phyloP scores from a whole-genome alignment of 768 basidiomycete species.

The Tricholoma hemisulphureum region DNA sequence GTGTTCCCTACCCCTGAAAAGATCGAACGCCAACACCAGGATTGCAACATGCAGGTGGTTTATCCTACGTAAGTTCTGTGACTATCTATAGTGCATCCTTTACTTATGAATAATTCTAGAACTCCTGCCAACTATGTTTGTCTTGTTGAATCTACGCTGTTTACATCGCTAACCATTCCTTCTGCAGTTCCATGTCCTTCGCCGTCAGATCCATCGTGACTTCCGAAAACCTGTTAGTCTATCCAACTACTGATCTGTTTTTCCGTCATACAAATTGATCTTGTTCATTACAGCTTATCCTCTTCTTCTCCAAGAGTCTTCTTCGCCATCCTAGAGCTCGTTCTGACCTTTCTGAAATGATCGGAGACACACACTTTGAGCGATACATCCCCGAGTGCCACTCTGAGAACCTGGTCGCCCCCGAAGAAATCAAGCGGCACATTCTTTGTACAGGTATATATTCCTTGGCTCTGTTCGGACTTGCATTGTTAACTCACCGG shows the following conservation, averaged over 20 bases:
- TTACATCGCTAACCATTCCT: conserved; percentile 8
- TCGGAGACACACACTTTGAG: conserved; percentile 86
- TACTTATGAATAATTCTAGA: conserved; percentile 35
- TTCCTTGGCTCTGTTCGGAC: neutral
- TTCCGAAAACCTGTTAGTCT: conserved; percentile 88
- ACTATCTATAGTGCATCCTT: conserved; percentile 1
- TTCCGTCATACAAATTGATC: neutral
- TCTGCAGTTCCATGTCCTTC: conserved; percentile 87
- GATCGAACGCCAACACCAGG: conserved; percentile 93
- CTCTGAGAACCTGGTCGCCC: conserved; percentile 65
- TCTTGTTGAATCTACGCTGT: neutral
- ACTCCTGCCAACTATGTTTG: conserved; percentile 92
- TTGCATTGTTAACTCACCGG: conserved; percentile 1
- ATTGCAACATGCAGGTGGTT: conserved; percentile 99
- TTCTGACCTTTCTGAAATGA: conserved; percentile 85
- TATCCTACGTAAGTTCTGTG: conserved; percentile 78
- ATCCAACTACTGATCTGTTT: neutral
- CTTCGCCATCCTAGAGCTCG: conserved; percentile 93
- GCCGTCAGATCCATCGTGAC: conserved; percentile 95
- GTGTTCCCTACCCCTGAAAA: conserved; percentile 86
- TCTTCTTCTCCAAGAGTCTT: conserved; percentile 97
- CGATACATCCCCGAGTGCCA: conserved; percentile 88
- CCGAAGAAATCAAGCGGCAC: conserved; percentile 88
- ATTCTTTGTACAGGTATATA: conserved; percentile 78
- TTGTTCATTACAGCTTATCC: conserved; percentile 56